A percentile compares a stretch with the other conserved stretches of the same genome.
phyloP scores from a whole-genome alignment of 2,329 filamentous ascomycete genomes.

The Fusarium domesticum region DNA sequence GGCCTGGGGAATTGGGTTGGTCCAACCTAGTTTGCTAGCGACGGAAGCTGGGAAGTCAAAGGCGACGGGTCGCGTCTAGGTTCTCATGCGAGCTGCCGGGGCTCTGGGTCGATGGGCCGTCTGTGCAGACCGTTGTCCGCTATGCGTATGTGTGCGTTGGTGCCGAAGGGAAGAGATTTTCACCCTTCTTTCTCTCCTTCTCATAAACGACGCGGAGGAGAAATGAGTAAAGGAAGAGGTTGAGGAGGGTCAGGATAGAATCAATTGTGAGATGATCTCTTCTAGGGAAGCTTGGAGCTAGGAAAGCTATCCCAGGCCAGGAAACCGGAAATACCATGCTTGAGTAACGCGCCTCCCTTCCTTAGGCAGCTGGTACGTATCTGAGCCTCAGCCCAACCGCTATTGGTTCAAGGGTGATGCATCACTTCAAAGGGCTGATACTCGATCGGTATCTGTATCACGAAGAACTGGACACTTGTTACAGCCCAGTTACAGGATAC shows the following conservation, averaged over 20 bases:
- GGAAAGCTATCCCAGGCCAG: background rate
- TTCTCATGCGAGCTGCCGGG: constrained; percentile 24
- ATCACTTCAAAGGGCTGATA: too few relatives aligned
- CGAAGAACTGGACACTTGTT: too few relatives aligned
- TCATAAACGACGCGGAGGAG: background rate
- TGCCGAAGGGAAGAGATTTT: constrained; percentile 6
- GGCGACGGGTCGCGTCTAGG: too few relatives aligned
- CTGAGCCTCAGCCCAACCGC: background rate
- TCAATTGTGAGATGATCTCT: background rate
- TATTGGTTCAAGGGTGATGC: background rate
- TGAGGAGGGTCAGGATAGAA: constrained; percentile 4
- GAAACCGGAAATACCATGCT: background rate
- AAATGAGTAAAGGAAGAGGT: constrained; percentile 7
- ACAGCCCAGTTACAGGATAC: too few relatives aligned
- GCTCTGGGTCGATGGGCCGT: constrained; percentile 12
- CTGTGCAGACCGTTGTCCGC: constrained; percentile 32
- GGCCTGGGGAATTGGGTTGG: constrained; percentile 9
- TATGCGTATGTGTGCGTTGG: constrained; percentile 8
- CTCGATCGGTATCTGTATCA: too few relatives aligned
- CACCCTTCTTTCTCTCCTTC: too few relatives aligned
- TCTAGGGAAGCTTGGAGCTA: background rate
- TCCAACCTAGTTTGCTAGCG: too few relatives aligned
- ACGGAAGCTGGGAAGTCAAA: too few relatives aligned
- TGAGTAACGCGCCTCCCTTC: background rate
- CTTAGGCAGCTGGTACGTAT: background rate